Conservation (phyloP, 2,329 filamentous ascomycete genomes). For the Penicillium sp. region DNA sequence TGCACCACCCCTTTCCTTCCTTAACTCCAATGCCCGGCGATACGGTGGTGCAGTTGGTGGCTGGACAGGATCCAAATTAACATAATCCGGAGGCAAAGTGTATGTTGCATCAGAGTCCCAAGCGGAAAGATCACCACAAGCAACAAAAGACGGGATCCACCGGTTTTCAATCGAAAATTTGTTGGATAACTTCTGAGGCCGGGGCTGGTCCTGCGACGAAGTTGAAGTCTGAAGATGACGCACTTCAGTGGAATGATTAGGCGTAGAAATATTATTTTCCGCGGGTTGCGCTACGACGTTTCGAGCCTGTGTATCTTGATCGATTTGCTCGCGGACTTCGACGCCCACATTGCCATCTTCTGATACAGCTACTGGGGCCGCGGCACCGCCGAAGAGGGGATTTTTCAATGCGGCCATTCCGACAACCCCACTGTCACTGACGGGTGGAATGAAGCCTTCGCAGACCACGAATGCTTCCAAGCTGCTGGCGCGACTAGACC, state of each 20-base stretch:
- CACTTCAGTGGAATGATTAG: slow-evolving; percentile 24
- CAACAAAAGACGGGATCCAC: slow-evolving; percentile 94
- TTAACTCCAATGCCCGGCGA: slow-evolving; percentile 82
- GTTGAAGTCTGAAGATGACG: slow-evolving; percentile 45
- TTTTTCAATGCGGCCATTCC: slow-evolving; percentile 43
- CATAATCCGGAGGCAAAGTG: slow-evolving; percentile 77
- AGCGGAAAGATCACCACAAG: slow-evolving; percentile 91
- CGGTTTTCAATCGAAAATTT: slow-evolving; percentile 50
- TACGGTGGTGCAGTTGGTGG: slow-evolving; percentile 96
- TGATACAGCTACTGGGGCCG: slow-evolving; percentile 27
- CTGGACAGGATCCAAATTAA: slow-evolving; percentile 87
- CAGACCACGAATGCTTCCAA: slow-evolving; percentile 97
- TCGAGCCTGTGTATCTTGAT: slow-evolving; percentile 33
- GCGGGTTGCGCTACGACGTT: slow-evolving; percentile 5
- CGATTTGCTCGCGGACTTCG: slow-evolving; percentile 44
- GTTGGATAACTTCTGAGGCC: slow-evolving; percentile 23
- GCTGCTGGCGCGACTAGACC: slow-evolving; percentile 92
- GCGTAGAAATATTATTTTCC: neutral
- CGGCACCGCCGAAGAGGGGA: slow-evolving; percentile 43
- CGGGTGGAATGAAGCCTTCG: slow-evolving; percentile 76
- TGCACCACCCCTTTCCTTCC: slow-evolving; percentile 71
- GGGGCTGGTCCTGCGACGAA: slow-evolving; percentile 12
- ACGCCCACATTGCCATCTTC: slow-evolving; percentile 35
- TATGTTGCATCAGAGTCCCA: slow-evolving; percentile 97
- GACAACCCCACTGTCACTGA: slow-evolving; percentile 48